Evolutionary conservation across 495 filamentous ascomycete species (phyloP).

Genomic region (Parachaetomium inaequale): DNA sequence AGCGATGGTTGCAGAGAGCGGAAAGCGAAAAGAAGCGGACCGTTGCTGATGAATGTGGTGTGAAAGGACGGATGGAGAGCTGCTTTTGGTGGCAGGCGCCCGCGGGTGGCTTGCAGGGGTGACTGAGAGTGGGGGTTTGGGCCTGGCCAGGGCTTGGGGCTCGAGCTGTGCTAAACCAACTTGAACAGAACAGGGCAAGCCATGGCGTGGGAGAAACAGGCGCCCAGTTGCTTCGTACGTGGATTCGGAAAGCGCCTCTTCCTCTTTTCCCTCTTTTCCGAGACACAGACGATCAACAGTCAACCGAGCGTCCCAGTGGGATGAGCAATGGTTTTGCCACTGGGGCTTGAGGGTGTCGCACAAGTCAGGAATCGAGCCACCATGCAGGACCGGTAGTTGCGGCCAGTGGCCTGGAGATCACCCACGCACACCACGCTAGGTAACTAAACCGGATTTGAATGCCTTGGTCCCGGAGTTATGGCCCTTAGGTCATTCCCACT

Average conservation of each 20-base stretch:
- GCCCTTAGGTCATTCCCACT: too few relatives aligned
- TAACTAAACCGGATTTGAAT: neutral
- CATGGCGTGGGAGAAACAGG: neutral
- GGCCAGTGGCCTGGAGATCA: neutral
- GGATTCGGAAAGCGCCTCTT: neutral
- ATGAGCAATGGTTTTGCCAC: conserved; percentile 3
- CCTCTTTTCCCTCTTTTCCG: neutral
- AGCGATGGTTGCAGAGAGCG: neutral
- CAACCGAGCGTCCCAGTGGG: neutral
- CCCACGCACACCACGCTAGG: neutral
- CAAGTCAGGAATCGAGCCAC: neutral
- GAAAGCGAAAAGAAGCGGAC: neutral
- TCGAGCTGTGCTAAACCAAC: neutral
- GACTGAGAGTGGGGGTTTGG: neutral
- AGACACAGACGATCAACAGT: neutral
- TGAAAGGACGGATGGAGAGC: neutral
- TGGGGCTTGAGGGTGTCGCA: neutral
- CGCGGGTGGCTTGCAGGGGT: neutral
- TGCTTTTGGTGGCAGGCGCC: neutral
- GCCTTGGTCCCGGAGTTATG: neutral
- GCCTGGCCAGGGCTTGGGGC: neutral
- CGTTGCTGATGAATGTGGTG: neutral
- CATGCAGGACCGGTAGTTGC: neutral
- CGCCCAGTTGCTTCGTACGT: neutral
- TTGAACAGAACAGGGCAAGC: neutral